Percentiles rank a stretch among this genome's conserved stretches.
These are phyloP conservation scores for Tetracentron sinense DNA, from an alignment of 164 flowering plant genomes.

Conservation along the genomic window DNA sequence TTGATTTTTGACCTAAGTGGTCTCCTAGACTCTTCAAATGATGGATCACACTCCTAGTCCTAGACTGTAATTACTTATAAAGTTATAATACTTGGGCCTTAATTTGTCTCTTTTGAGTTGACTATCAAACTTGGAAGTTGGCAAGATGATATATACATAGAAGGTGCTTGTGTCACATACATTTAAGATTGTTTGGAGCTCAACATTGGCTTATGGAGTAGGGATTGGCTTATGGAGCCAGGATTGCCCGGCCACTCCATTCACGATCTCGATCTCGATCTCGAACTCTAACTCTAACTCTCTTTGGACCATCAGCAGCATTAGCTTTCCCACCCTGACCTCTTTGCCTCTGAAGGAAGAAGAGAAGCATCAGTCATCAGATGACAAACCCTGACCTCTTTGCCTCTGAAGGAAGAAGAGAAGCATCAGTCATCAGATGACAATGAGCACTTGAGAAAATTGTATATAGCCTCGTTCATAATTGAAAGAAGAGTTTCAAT, in stretches of 20 bases:
- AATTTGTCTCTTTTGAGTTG: too few relatives aligned
- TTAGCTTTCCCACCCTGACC: constrained; percentile 44
- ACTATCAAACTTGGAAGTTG: background rate
- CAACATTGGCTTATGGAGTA: constrained; percentile 96
- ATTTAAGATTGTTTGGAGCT: constrained; percentile 74
- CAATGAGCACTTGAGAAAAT: background rate
- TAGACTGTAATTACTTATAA: background rate
- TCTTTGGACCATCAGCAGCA: constrained; percentile 44
- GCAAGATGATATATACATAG: background rate
- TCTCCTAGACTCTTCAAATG: too few relatives aligned
- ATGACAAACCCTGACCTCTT: constrained; percentile 41
- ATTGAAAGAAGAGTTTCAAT: constrained; percentile 75
- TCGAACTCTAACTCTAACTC: too few relatives aligned
- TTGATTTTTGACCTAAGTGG: background rate
- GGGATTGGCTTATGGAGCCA: too few relatives aligned
- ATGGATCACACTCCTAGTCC: background rate
- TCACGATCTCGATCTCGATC: constrained; percentile 59
- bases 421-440: background rate
- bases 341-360: constrained; percentile 44
- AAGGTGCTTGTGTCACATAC: constrained; percentile 36
- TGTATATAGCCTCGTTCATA: constrained; percentile 43
- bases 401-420: constrained; percentile 36
- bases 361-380: constrained; percentile 3
- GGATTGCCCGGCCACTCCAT: constrained; percentile 53
- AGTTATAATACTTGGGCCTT: background rate